Percentiles rank a stretch among this genome's conserved stretches.
Evolutionary conservation across 805 yeast genomes (phyloP).

Genomic region (Nakazawaea holstii): DNA sequence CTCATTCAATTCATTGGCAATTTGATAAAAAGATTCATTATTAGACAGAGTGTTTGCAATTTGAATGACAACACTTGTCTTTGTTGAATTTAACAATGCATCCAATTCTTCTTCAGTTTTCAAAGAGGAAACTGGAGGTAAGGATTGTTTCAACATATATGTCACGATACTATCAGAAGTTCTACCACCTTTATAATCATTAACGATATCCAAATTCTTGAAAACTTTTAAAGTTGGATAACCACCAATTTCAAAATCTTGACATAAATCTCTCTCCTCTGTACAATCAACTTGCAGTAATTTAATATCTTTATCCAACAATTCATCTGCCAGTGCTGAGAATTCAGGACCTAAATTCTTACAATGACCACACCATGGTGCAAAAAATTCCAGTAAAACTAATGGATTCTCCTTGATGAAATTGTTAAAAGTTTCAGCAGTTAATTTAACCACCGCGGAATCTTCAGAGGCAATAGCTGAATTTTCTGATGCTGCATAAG

Average conservation of each 20-base stretch:
- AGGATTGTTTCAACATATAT: conserved; percentile 75
- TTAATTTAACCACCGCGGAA: conserved; percentile 81
- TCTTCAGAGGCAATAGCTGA: conserved; percentile 74
- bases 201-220: conserved; percentile 43
- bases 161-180: conserved; percentile 69
- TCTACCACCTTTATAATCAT: conserved; percentile 84
- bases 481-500: conserved; percentile 31
- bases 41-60: conserved; percentile 29
- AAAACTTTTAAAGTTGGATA: conserved; percentile 82
- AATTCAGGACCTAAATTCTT: conserved; percentile 81
- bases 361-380: conserved; percentile 99
- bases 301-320: conserved; percentile 57
- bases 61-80: conserved; percentile 56
- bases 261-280: conserved; percentile 67
- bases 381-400: conserved; percentile 82
- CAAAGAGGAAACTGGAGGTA: conserved; percentile 64
- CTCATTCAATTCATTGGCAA: conserved; percentile 65
- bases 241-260: conserved; percentile 63
- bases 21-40: conserved; percentile 53
- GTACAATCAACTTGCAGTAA: conserved; percentile 87
- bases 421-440: conserved; percentile 55
- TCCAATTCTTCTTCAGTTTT: conserved; percentile 45
- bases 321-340: conserved; percentile 61
- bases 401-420: conserved; percentile 70
- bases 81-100: conserved; percentile 38